phyloP scores from a whole-genome alignment of 1,284 basidiomycete genomes.

The Fomitopsis palustris region DNA sequence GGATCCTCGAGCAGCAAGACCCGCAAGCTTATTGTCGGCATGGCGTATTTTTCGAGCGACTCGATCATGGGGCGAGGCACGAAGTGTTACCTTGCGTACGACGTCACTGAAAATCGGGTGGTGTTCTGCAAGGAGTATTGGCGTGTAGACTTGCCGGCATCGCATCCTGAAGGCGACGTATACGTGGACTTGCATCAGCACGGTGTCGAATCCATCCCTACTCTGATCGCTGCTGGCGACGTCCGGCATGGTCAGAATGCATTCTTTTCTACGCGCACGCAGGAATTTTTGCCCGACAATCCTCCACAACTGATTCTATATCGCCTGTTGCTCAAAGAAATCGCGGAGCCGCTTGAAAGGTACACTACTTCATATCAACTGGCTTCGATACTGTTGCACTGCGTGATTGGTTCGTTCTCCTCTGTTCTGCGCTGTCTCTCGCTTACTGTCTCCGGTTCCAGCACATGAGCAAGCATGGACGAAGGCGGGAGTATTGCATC shows the following conservation, averaged over 20 bases:
- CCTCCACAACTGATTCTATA: too few species aligned
- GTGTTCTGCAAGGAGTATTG: conserved; percentile 10
- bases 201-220: conserved; percentile 4
- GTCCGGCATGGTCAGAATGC: too few species aligned
- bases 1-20: neutral
- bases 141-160: neutral
- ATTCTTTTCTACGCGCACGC: too few species aligned
- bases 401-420: too few species aligned
- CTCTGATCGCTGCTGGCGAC: too few species aligned
- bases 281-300: too few species aligned
- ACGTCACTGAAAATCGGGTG: neutral
- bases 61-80: conserved; percentile 4
- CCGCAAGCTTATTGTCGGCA: conserved; percentile 3
- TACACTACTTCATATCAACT: too few species aligned
- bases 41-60: neutral
- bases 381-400: too few species aligned
- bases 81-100: conserved; percentile 9
- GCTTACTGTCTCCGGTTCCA: neutral
- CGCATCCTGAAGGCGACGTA: conserved; percentile 5
- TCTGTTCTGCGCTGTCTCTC: neutral
- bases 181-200: neutral
- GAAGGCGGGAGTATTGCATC: neutral
- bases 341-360: too few species aligned
- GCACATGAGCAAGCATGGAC: neutral
- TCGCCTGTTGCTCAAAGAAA: too few species aligned